These are phyloP conservation scores for Cymodocea nodosa DNA, from an alignment of 116 monocot genomes.

Conservation along the genomic window DNA sequence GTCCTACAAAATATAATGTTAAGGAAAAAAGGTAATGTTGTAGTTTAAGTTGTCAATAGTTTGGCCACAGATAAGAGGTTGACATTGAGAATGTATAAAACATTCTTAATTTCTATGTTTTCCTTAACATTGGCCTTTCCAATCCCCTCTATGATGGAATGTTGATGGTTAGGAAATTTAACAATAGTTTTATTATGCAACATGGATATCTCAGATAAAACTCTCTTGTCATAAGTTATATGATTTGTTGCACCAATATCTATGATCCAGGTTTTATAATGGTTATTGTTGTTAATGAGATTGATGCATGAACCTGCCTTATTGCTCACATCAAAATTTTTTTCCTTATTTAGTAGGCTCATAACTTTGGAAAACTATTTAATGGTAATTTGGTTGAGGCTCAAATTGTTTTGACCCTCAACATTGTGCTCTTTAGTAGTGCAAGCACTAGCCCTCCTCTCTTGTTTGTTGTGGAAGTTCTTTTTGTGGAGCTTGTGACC, in stretches of 20 bases:
- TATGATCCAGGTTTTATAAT: background rate
- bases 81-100: background rate
- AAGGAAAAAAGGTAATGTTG: background rate
- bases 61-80: background rate
- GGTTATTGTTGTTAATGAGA: background rate
- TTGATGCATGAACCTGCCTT: background rate
- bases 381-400: too few relatives aligned
- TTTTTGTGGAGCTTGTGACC: background rate
- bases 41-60: background rate
- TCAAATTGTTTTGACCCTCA: too few relatives aligned
- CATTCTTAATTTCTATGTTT: background rate
- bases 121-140: background rate
- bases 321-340: background rate
- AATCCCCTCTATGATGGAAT: too few relatives aligned
- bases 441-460: background rate
- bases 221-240: background rate
- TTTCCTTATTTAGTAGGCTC: too few relatives aligned
- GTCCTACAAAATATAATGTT: background rate
- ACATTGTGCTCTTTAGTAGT: background rate
- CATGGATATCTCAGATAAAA: too few relatives aligned
- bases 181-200: background rate
- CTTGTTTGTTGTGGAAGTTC: background rate
- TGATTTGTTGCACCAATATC: background rate
- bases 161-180: background rate
- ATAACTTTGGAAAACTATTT: too few relatives aligned